phyloP scores from a whole-genome alignment of 257 asterid species.

The Solanum chmielewskii region DNA sequence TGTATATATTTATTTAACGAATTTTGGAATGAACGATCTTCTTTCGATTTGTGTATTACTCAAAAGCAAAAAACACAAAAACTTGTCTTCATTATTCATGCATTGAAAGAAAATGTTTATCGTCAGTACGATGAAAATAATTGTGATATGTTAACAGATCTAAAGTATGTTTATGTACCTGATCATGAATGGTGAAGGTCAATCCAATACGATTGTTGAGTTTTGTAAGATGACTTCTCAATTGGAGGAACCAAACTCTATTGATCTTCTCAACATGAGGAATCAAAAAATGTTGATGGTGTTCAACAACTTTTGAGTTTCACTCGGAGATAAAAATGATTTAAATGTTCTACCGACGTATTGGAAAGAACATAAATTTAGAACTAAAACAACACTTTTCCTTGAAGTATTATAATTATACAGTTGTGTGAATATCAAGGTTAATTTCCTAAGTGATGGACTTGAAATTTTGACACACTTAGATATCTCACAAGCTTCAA shows the following conservation, averaged over 20 bases:
- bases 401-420: background rate
- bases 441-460: background rate
- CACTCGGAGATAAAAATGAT: background rate
- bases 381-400: background rate
- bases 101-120: background rate
- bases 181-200: background rate
- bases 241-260: background rate
- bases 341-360: background rate
- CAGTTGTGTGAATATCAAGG: background rate
- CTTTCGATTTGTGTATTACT: no score
- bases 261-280: background rate
- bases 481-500: background rate
- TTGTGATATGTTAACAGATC: background rate
- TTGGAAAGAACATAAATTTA: background rate
- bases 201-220: background rate
- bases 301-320: background rate
- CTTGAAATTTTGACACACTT: background rate
- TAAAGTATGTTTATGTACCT: background rate
- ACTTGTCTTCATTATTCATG: background rate
- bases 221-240: background rate
- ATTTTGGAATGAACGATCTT: no score
- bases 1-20: no score
- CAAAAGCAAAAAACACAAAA: no score
- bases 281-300: background rate
- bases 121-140: background rate